These are phyloP conservation scores for Grammothele lineata DNA, from an alignment of 768 basidiomycete species.

Conservation along the genomic window DNA sequence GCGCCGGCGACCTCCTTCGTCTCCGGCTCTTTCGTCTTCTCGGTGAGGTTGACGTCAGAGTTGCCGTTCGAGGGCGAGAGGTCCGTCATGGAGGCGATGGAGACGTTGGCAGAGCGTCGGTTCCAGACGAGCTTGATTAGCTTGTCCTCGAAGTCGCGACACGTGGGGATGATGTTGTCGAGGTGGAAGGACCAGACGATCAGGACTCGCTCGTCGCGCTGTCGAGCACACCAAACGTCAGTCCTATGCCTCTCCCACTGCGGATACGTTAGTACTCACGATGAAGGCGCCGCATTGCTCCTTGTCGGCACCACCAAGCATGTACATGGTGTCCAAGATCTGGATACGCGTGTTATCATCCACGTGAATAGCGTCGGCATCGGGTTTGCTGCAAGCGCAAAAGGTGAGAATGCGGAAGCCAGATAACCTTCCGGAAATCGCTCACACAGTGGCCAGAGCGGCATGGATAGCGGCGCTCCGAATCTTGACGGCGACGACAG, in stretches of 20 bases:
- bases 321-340: conserved; percentile 65
- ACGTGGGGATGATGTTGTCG: conserved; percentile 71
- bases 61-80: conserved; percentile 42
- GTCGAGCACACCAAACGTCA: too few relatives aligned
- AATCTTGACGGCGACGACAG: conserved; percentile 82
- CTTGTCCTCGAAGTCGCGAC: conserved; percentile 67
- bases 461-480: conserved; percentile 82
- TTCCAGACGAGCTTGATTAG: conserved; percentile 81
- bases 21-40: conserved; percentile 32
- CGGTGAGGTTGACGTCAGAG: conserved; percentile 46
- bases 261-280: conserved; percentile 48
- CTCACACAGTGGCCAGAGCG: conserved; percentile 65
- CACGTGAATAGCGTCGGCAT: conserved; percentile 61
- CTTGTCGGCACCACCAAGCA: conserved; percentile 76
- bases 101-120: conserved; percentile 39
- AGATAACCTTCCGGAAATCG: conserved; percentile 8
- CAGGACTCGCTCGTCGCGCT: conserved; percentile 82
- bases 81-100: conserved; percentile 22
- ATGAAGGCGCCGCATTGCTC: conserved; percentile 90
- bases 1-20: conserved; percentile 15
- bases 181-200: conserved; percentile 84
- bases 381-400: conserved; percentile 41
- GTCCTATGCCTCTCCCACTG: too few relatives aligned
- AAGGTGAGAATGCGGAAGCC: too few relatives aligned
- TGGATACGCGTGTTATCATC: conserved; percentile 84